Percentiles rank a stretch among this genome's conserved stretches.
Evolutionary conservation across 1,284 basidiomycete species (phyloP).

Genomic region (Cutaneotrichosporon dermatis): DNA sequence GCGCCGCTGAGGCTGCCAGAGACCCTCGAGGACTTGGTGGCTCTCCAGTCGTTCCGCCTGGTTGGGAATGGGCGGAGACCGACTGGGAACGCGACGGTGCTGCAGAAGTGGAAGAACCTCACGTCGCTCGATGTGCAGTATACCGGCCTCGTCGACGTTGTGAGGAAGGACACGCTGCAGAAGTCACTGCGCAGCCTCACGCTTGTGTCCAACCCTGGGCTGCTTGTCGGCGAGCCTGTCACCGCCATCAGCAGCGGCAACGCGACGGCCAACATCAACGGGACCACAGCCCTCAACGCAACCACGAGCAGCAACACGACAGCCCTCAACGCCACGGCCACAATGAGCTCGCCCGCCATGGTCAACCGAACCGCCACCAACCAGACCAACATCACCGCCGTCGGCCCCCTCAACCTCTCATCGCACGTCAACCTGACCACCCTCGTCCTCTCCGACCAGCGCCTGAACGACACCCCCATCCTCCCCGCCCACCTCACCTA

Average conservation of each 20-base stretch:
- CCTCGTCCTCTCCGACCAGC: slow-evolving; percentile 8
- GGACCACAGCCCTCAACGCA: too few relatives aligned
- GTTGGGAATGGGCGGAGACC: slow-evolving; percentile 33
- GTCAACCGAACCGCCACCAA: too few relatives aligned
- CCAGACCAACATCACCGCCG: too few relatives aligned
- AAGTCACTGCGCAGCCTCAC: not conserved
- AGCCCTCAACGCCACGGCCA: too few relatives aligned
- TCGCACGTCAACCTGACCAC: slow-evolving; percentile 8
- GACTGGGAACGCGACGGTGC: slow-evolving; percentile 15
- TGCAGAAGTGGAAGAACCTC: slow-evolving; percentile 9
- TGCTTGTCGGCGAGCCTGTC: not conserved
- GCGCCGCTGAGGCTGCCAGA: slow-evolving; percentile 31
- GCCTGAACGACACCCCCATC: not conserved
- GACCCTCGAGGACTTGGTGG: slow-evolving; percentile 34
- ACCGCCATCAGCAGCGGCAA: slow-evolving; percentile 4
- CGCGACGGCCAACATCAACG: too few relatives aligned
- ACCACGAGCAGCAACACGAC: too few relatives aligned
- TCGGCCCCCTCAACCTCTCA: too few relatives aligned
- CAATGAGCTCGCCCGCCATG: too few relatives aligned
- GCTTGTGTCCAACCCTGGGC: not conserved
- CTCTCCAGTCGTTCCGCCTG: slow-evolving; percentile 33
- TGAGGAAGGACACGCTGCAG: not conserved
- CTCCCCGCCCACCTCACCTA: not conserved
- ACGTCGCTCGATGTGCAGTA: slow-evolving; percentile 13
- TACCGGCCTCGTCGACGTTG: not conserved